Conservation (phyloP, 2,329 filamentous ascomycete genomes). For the Colletotrichum echinochloae region DNA sequence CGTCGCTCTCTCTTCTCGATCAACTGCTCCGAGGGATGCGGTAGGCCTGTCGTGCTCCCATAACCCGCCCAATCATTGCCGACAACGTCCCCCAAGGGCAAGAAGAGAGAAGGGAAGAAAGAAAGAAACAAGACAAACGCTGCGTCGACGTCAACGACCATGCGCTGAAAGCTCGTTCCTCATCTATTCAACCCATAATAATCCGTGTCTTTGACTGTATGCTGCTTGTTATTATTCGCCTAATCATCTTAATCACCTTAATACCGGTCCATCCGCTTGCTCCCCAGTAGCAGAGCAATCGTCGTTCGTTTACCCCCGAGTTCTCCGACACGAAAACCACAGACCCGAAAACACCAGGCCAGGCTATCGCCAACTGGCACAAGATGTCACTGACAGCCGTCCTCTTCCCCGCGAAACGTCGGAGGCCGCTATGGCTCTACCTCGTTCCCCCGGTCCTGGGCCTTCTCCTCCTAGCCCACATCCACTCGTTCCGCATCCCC, state of each 20-base stretch:
- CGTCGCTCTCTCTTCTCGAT: not conserved
- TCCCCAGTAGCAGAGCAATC: not conserved
- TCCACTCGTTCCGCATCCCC: not conserved
- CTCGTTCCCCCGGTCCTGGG: not conserved
- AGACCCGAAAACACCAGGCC: not conserved
- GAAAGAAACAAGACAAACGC: not conserved
- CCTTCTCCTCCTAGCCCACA: conserved; percentile 4
- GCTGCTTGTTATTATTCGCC: not conserved
- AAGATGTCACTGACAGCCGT: not conserved
- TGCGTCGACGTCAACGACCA: not conserved
- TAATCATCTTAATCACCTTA: too few species aligned
- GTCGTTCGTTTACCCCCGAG: not conserved
- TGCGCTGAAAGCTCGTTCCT: not conserved
- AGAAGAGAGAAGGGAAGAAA: not conserved
- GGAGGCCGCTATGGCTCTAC: conserved; percentile 16
- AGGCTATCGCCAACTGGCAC: not conserved
- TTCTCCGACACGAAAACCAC: not conserved
- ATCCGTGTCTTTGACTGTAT: too few species aligned
- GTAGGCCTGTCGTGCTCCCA: not conserved
- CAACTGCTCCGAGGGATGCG: not conserved
- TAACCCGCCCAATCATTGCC: not conserved
- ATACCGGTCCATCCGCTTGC: not conserved
- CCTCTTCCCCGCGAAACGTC: not conserved
- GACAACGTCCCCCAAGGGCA: not conserved
- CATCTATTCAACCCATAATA: not conserved